phyloP scores from a whole-genome alignment of 192 early-diverging fungal genomes.

The Anaeromyces robustus region DNA sequence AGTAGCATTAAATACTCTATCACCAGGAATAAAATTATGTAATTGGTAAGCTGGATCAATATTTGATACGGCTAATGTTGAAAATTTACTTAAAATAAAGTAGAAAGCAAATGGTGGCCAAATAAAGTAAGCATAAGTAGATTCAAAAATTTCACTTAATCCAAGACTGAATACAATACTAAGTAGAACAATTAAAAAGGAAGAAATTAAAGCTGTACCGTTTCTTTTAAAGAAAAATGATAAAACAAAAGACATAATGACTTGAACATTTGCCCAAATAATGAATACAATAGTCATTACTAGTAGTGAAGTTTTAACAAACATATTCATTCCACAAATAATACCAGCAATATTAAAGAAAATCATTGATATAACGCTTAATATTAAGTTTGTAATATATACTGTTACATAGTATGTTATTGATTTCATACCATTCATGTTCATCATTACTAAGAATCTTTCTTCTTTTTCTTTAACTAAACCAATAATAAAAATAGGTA shows the following conservation, averaged over 20 bases:
- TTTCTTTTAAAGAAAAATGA: slow-evolving; percentile 38
- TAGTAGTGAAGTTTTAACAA: slow-evolving; percentile 26
- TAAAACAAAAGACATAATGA: slow-evolving; percentile 49
- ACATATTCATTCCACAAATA: slow-evolving; percentile 38
- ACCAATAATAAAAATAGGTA: slow-evolving; percentile 45
- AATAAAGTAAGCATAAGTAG: slow-evolving; percentile 29
- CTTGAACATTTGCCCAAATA: slow-evolving; percentile 49
- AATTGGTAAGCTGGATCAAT: too few species aligned
- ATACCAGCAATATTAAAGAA: slow-evolving; percentile 45
- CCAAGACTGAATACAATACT: slow-evolving; percentile 49
- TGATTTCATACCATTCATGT: slow-evolving; percentile 50
- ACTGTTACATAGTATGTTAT: slow-evolving; percentile 46
- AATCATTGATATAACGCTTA: slow-evolving; percentile 33
- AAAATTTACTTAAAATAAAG: slow-evolving; percentile 27
- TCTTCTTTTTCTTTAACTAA: slow-evolving; percentile 59
- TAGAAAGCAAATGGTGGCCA: slow-evolving; percentile 67
- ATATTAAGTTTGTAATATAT: slow-evolving; percentile 37
- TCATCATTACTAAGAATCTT: slow-evolving; percentile 53
- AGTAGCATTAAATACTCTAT: slow-evolving; percentile 37
- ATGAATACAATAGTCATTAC: slow-evolving; percentile 44
- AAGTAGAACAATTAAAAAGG: slow-evolving; percentile 49
- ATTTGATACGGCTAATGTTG: slow-evolving; percentile 13
- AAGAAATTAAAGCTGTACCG: slow-evolving; percentile 36
- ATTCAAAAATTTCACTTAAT: slow-evolving; percentile 23
- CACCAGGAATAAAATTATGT: neutral